Conservation (phyloP, 305 asterid species). For the Galium porrigens region DNA sequence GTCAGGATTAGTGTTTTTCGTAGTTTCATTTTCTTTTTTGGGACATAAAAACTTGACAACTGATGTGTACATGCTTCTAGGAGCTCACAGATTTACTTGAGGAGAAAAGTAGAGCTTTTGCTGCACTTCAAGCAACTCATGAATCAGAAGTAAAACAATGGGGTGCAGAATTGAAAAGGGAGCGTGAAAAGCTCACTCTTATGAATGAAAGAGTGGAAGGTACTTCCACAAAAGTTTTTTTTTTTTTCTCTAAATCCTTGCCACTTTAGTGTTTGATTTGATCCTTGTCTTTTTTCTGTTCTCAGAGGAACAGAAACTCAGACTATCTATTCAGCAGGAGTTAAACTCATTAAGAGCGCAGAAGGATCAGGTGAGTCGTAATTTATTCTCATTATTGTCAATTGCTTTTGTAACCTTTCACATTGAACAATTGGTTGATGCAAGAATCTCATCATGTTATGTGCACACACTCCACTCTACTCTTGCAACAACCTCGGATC, state of each 20-base stretch:
- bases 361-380: conserved; percentile 53
- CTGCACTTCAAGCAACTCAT: conserved; percentile 47
- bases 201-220: conserved; percentile 56
- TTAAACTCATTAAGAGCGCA: conserved; percentile 49
- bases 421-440: conserved; percentile 4
- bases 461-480: neutral
- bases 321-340: conserved; percentile 53
- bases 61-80: conserved; percentile 49
- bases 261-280: conserved; percentile 19
- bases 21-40: conserved; percentile 6
- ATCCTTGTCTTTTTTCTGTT: conserved; percentile 23
- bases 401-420: conserved; percentile 6
- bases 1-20: neutral
- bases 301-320: conserved; percentile 79
- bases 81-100: conserved; percentile 60
- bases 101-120: conserved; percentile 46
- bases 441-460: neutral
- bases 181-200: conserved; percentile 30
- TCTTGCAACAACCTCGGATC: neutral
- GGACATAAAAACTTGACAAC: conserved; percentile 28
- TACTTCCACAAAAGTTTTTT: conserved; percentile 18
- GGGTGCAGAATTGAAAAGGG: conserved; percentile 49
- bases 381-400: conserved; percentile 12
- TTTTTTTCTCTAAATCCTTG: neutral
- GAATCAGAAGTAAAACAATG: conserved; percentile 55